Base-by-base conservation (phyloP, 805 yeast species). In the Zygosaccharomyces bisporus region DNA sequence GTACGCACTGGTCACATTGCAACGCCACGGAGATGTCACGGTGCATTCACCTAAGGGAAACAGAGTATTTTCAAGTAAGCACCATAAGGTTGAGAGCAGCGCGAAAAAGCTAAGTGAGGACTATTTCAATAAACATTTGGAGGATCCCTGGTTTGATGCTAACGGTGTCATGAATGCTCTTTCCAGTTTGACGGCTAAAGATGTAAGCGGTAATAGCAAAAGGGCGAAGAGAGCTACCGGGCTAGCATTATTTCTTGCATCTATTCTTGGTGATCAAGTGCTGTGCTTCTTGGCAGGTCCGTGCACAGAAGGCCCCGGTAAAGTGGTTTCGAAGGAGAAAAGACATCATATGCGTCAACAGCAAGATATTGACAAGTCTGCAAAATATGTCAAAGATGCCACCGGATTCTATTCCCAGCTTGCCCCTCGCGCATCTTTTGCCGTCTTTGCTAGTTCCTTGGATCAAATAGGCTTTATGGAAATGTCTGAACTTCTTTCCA, bases 241-340 rank as follows among this genome's bases (percentile, higher is more conserved):
- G 2, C 34, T 55, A 13, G 53, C 58, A 8, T 14, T 55, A 10
- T 49, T 55, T 18, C 30, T 57, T 6, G 51, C 55, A 5, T 23
- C 48, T 3, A 20, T 45, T 12, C n/a, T 49, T n/a, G 35, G 39
- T 7, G 33, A 14, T 10, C 35, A 49, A 29, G 47, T 51, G 6
- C 21, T 53, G 3, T 40, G 50, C 5, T 55, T 56, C 34, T 18
- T 56, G 10, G 35, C 30, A 2, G 61, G 61, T 1, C 57, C 61
- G 10, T 52, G 59, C 36, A 57, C 61, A n/a, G 44, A 39, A 13
- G 58, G 56, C 4, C 49, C 55, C 3, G 61, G 59, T 2, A 57
- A 54, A 40, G 51, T 57, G 2, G 24, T 52, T 4, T 49, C 57
- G 4, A 41, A 47, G 19, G 48, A 49, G 24, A 30, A 23, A 20